These are phyloP conservation scores for Marchantia polymorpha DNA, from an alignment of 225 moss, liverwort and hornwort genomes.

Conservation along the genomic window DNA sequence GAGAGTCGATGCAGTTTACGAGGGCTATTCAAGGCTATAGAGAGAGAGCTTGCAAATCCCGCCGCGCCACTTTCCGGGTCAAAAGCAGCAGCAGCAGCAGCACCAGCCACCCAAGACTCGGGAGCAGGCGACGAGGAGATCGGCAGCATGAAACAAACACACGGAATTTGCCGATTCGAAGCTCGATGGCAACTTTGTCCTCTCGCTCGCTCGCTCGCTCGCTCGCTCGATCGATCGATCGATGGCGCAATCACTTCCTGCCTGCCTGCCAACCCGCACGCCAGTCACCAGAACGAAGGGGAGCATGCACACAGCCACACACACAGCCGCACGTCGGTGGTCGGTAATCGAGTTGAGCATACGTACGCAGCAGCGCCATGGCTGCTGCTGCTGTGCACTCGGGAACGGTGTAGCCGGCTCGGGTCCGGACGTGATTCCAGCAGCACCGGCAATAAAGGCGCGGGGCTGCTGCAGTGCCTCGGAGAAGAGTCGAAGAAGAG, in stretches of 20 bases:
- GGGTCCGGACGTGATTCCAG: conserved; percentile 8
- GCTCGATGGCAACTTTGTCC: background rate
- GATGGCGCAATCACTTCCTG: background rate
- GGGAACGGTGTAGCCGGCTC: conserved; percentile 2
- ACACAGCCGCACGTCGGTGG: conserved; percentile 7
- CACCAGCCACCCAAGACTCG: too few relatives aligned
- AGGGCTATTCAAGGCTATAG: too few relatives aligned
- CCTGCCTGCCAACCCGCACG: background rate
- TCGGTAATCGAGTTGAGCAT: background rate
- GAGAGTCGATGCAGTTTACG: background rate
- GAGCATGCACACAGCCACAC: background rate
- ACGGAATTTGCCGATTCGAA: conserved; percentile 2
- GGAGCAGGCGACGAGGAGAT: background rate
- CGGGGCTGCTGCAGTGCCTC: too few relatives aligned
- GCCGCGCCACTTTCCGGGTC: background rate
- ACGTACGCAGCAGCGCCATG: background rate
- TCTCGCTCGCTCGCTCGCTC: background rate
- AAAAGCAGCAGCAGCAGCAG: background rate
- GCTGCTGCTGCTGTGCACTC: conserved; percentile 3
- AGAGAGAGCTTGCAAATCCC: background rate
- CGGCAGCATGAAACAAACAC: conserved; percentile 5
- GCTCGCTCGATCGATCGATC: background rate
- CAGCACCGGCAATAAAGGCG: conserved; percentile 2
- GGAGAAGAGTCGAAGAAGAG: background rate
- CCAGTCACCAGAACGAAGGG: background rate